Evolutionary conservation across 116 monocot species (phyloP), one percentile per base, ranked within the genome.

Genomic region (Dioscorea cayenensis): DNA sequence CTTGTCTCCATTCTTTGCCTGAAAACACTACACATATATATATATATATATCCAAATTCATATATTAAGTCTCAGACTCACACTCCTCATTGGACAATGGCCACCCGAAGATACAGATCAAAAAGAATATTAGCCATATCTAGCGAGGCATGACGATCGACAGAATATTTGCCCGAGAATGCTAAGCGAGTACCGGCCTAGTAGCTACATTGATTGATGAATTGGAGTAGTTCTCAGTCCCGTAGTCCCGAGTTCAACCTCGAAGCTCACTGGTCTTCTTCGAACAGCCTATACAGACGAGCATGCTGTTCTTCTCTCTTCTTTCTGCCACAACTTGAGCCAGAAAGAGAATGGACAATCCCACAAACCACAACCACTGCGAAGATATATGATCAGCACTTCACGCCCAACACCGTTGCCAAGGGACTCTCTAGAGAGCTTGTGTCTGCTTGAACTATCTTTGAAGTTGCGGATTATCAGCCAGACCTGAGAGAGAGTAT

Each of bases 261-360:
- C 91, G 60, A n/a, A 91, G 83, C 64, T 91, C 91, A 77, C n/a
- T 87, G 87, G 66, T 91, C 91, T 71, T 91, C 91, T 81, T 91
- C 91, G 77, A 91, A 91, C 14, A 91, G 75, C 73, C 79, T 91
- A 58, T 85, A 65, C 20, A 91, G 83, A 25, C 87, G 85, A 19
- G 91, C 87, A 71, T 91, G 83, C 59, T 91, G 91, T 73, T 87
- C 87, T 81, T 83, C 80, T 38, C 91, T 85, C 70, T 85, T 91
- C 75, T 87, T 91, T 91, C 65, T 91, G 91, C 87, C 87, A 91
- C 36, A 75, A 52, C 75, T 83, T 91, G 83, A 80, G 87, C n/a
- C 14, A 83, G 64, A 69, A n/a, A n/a, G n/a, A 85, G 64, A 68
- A 85, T 25, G 17, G 79, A 71, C 28, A 91, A 52, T 51, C 73